phyloP scores from a whole-genome alignment of 805 yeast species.

The Suhomyces emberorum region DNA sequence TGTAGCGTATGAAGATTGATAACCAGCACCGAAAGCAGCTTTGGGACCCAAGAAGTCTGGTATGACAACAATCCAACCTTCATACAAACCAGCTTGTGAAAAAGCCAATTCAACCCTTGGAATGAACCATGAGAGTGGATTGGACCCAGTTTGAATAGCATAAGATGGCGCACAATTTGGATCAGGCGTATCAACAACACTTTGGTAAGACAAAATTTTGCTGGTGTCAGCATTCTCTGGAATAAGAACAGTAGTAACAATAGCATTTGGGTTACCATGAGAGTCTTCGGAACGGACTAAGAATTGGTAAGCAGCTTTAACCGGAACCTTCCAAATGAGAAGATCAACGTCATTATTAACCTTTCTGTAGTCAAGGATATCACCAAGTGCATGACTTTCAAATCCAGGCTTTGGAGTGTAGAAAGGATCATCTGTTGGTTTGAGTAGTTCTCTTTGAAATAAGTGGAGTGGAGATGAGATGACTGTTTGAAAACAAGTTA shows the following conservation, averaged over 20 bases:
- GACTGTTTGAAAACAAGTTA: not conserved
- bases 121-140: not conserved
- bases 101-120: not conserved
- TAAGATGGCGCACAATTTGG: conserved; percentile 28
- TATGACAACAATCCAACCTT: conserved; percentile 18
- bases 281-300: conserved; percentile 17
- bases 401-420: conserved; percentile 14
- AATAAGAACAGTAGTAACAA: conserved; percentile 26
- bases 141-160: conserved; percentile 14
- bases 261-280: conserved; percentile 23
- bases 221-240: conserved; percentile 26
- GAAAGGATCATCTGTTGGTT: conserved; percentile 11
- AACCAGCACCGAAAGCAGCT: conserved; percentile 18
- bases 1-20: conserved; percentile 17
- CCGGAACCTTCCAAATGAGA: conserved; percentile 7
- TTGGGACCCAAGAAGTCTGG: conserved; percentile 22
- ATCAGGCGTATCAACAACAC: conserved; percentile 26
- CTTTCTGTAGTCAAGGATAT: conserved; percentile 11
- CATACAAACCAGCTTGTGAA: conserved; percentile 9
- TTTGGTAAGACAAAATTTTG: conserved; percentile 26
- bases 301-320: conserved; percentile 12
- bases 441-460: not conserved
- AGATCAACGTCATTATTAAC: conserved; percentile 9
- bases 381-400: conserved; percentile 11
- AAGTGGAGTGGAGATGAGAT: not conserved